These are phyloP conservation scores for Singerocomus inundabilis DNA, from an alignment of 1,284 basidiomycete species.

Conservation along the genomic window DNA sequence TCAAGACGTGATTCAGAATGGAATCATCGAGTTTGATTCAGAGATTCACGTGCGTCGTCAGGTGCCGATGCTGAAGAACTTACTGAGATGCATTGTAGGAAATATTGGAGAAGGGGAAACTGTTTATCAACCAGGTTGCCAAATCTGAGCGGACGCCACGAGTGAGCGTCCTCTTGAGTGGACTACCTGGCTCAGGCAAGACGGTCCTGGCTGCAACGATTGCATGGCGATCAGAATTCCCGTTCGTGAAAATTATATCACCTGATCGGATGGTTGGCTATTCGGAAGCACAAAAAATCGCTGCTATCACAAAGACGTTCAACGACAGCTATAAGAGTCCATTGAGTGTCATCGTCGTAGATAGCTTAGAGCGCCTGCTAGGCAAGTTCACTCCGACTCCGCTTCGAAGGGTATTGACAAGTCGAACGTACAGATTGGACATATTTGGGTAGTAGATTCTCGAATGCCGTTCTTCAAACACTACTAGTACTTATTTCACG, in stretches of 20 bases:
- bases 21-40: slow-evolving; percentile 88
- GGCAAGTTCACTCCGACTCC: slow-evolving; percentile 47
- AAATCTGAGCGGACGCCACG: slow-evolving; percentile 89
- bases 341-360: slow-evolving; percentile 94
- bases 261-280: slow-evolving; percentile 98
- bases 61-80: not conserved
- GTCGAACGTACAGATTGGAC: slow-evolving; percentile 75
- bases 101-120: slow-evolving; percentile 84
- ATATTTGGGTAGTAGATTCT: slow-evolving; percentile 96
- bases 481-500: slow-evolving; percentile 88
- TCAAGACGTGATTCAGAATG: slow-evolving; percentile 91
- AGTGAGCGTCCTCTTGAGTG: slow-evolving; percentile 89
- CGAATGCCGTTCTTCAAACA: slow-evolving; percentile 91
- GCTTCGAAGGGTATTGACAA: not conserved
- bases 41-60: slow-evolving; percentile 65
- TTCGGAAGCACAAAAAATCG: slow-evolving; percentile 88
- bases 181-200: slow-evolving; percentile 90
- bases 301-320: slow-evolving; percentile 92
- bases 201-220: slow-evolving; percentile 95
- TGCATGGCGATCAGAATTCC: slow-evolving; percentile 89
- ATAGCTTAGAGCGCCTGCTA: slow-evolving; percentile 87
- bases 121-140: slow-evolving; percentile 95
- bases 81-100: slow-evolving; percentile 50
- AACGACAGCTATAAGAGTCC: slow-evolving; percentile 98
- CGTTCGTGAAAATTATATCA: slow-evolving; percentile 97